phyloP scores from a whole-genome alignment of 805 yeast genomes.

The Candida xyloterini region DNA sequence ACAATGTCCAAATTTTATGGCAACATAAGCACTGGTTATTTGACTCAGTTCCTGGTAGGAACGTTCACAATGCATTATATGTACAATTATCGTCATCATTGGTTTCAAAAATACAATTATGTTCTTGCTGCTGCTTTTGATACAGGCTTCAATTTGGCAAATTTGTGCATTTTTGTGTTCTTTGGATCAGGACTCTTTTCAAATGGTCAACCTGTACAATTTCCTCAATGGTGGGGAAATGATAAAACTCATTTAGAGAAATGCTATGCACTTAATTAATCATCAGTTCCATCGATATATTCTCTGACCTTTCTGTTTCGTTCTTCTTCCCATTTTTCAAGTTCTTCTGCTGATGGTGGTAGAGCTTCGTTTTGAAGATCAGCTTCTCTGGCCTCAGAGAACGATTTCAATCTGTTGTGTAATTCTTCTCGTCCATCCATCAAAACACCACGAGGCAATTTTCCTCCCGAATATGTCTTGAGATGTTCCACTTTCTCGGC shows the following conservation, averaged over 20 bases:
- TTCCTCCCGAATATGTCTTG: slow-evolving; percentile 70
- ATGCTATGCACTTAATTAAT: slow-evolving; percentile 38
- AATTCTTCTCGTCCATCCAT: slow-evolving; percentile 82
- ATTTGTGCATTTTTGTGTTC: slow-evolving; percentile 38
- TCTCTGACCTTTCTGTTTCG: slow-evolving; percentile 41
- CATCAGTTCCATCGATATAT: slow-evolving; percentile 29
- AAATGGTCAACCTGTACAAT: slow-evolving; percentile 11
- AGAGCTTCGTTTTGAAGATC: slow-evolving; percentile 83
- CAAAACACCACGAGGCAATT: slow-evolving; percentile 80
- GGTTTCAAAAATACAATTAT: slow-evolving; percentile 46
- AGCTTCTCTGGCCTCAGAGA: slow-evolving; percentile 78
- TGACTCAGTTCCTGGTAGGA: slow-evolving; percentile 47
- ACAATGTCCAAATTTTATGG: slow-evolving; percentile 48
- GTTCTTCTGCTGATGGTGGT: slow-evolving; percentile 75
- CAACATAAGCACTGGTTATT: slow-evolving; percentile 46
- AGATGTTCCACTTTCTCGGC: slow-evolving; percentile 80
- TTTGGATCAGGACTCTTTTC: slow-evolving; percentile 20
- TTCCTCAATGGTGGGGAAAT: slow-evolving; percentile 52
- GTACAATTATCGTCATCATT: slow-evolving; percentile 35
- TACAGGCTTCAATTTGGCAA: slow-evolving; percentile 46
- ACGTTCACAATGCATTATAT: slow-evolving; percentile 46
- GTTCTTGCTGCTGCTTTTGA: slow-evolving; percentile 51
- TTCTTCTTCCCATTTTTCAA: slow-evolving; percentile 42
- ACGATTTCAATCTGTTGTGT: slow-evolving; percentile 61
- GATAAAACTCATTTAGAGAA: slow-evolving; percentile 41